These are phyloP conservation scores for Neurospora sp. DNA, from an alignment of 495 filamentous ascomycete species.

Conservation along the genomic window DNA sequence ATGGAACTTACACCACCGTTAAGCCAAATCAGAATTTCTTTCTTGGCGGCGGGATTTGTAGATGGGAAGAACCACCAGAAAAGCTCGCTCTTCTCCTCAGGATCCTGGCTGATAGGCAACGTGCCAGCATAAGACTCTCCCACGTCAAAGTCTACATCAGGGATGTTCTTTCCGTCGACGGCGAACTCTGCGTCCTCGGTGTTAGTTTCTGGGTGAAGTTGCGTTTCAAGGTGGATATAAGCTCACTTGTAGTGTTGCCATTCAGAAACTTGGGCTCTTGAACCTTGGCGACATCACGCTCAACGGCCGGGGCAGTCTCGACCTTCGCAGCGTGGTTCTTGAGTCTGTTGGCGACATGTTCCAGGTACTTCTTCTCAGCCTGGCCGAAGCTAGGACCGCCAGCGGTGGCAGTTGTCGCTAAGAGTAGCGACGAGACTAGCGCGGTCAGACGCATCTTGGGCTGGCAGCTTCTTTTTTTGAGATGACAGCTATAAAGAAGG, in stretches of 20 bases:
- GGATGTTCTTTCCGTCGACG: constrained; percentile 57
- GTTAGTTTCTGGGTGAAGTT: not conserved
- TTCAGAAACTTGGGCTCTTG: constrained; percentile 22
- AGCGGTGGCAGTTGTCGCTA: constrained; percentile 15
- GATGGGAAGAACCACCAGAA: constrained; percentile 75
- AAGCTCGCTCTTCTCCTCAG: constrained; percentile 44
- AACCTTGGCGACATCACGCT: not conserved
- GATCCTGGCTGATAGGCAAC: constrained; percentile 48
- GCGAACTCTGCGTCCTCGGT: constrained; percentile 37
- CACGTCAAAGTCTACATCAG: constrained; percentile 64
- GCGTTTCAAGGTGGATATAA: not conserved
- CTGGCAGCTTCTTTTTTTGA: constrained; percentile 4
- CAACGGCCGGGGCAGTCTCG: not conserved
- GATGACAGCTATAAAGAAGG: not conserved
- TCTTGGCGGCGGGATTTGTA: constrained; percentile 39
- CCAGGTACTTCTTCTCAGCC: constrained; percentile 23
- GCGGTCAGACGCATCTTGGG: constrained; percentile 22
- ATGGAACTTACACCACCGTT: constrained; percentile 48
- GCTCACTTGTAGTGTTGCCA: constrained; percentile 26
- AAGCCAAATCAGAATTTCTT: constrained; percentile 66
- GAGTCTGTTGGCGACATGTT: constrained; percentile 16
- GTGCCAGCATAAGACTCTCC: constrained; percentile 69
- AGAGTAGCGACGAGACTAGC: constrained; percentile 16
- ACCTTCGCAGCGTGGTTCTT: not conserved
- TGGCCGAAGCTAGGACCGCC: constrained; percentile 26